These are phyloP conservation scores for Talaromyces pinophilus DNA, from an alignment of 2,329 filamentous ascomycete species.

Conservation along the genomic window DNA sequence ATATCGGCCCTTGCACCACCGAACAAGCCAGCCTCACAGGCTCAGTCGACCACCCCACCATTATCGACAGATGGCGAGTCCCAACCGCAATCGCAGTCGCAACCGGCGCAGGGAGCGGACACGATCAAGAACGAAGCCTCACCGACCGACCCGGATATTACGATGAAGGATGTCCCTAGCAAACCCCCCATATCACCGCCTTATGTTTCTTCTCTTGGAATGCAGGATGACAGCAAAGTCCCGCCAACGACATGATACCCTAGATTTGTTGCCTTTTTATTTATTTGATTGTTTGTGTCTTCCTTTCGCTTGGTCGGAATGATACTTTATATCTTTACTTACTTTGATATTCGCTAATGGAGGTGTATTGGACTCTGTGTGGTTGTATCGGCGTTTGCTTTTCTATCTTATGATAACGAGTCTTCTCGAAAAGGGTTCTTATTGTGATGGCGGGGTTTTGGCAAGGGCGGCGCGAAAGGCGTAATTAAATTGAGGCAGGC, in stretches of 20 bases:
- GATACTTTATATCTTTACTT: constrained; percentile 15
- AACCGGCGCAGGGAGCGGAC: constrained; percentile 21
- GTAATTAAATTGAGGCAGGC: constrained; percentile 16
- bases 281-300: constrained; percentile 1
- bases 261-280: constrained; percentile 18
- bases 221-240: constrained; percentile 23
- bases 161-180: constrained; percentile 35
- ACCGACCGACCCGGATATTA: constrained; percentile 31
- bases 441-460: constrained; percentile 12
- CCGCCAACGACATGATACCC: constrained; percentile 23
- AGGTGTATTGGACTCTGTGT: constrained; percentile 15
- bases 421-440: constrained; percentile 19
- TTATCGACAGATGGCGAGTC: constrained; percentile 22
- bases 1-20: constrained; percentile 29
- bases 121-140: constrained; percentile 27
- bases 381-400: constrained; percentile 8
- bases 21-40: constrained; percentile 28
- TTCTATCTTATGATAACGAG: constrained; percentile 13
- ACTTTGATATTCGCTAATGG: constrained; percentile 18
- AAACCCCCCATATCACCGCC: constrained; percentile 32
- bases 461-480: constrained; percentile 14
- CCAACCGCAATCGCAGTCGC: constrained; percentile 3
- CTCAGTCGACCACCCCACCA: constrained; percentile 25
- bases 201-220: constrained; percentile 25
- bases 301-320: constrained; percentile 9